These are phyloP conservation scores for Chytriomyces sp. DNA, from an alignment of 192 early-diverging fungal species.

Conservation along the genomic window DNA sequence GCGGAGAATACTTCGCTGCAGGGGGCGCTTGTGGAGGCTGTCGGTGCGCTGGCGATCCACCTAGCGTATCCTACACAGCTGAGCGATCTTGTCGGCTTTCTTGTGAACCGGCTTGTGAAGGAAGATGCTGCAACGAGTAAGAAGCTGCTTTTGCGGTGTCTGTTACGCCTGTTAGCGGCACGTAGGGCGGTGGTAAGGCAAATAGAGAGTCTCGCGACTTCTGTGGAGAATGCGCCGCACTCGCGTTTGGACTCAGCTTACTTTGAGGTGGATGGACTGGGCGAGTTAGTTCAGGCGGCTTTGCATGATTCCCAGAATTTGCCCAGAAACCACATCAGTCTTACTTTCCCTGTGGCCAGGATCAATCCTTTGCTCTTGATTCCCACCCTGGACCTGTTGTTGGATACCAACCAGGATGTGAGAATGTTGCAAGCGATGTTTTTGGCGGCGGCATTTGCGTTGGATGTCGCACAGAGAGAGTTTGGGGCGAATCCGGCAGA, in stretches of 20 bases:
- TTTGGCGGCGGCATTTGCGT: not conserved
- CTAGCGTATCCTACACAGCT: slow-evolving; percentile 41
- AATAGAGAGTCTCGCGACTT: too few species aligned
- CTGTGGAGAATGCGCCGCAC: too few species aligned
- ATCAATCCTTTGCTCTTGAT: slow-evolving; percentile 17
- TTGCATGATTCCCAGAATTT: too few species aligned
- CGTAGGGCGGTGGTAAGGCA: too few species aligned
- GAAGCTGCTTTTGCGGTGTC: slow-evolving; percentile 2
- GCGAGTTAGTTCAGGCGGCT: too few species aligned
- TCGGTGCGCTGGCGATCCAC: slow-evolving; percentile 31
- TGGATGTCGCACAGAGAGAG: slow-evolving; percentile 2
- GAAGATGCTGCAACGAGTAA: not conserved
- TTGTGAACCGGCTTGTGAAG: slow-evolving; percentile 35
- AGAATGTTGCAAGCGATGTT: not conserved
- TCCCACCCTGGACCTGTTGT: slow-evolving; percentile 15
- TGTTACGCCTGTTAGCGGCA: slow-evolving; percentile 4
- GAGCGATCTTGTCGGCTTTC: slow-evolving; percentile 42
- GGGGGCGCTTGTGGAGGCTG: slow-evolving; percentile 16
- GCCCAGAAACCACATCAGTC: not conserved
- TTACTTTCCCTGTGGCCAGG: slow-evolving; percentile 11
- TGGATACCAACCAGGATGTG: not conserved
- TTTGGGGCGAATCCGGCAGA: too few species aligned
- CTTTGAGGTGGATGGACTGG: too few species aligned
- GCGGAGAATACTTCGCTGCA: too few species aligned
- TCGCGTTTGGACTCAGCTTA: too few species aligned